Conservation (phyloP, 164 flowering plant genomes). For the Echeveria elegans region DNA sequence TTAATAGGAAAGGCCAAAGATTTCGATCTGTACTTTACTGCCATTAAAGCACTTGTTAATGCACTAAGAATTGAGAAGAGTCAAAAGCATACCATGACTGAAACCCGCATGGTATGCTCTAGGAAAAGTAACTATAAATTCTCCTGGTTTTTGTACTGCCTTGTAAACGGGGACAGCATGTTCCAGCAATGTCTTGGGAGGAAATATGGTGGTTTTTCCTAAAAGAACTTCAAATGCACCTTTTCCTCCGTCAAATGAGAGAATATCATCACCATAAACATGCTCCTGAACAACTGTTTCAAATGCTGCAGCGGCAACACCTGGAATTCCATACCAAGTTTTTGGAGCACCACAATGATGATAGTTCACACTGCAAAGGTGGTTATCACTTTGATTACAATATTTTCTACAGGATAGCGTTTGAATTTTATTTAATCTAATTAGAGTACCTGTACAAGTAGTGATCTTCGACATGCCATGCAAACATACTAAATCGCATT, state of each 20-base stretch:
- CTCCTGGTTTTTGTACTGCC: conserved; percentile 96
- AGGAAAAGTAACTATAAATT: conserved; percentile 86
- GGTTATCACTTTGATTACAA: not conserved
- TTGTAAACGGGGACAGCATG: conserved; percentile 79
- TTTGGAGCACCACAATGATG: conserved; percentile 98
- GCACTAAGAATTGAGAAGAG: not conserved
- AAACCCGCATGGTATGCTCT: conserved; percentile 98
- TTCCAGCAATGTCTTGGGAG: conserved; percentile 71
- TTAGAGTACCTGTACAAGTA: conserved; percentile 5
- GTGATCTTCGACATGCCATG: conserved; percentile 11
- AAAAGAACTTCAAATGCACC: conserved; percentile 88
- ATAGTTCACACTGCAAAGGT: conserved; percentile 70
- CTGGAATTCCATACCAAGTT: conserved; percentile 99
- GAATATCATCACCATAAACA: conserved; percentile 65
- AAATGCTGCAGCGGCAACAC: conserved; percentile 76
- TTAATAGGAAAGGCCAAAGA: not conserved
- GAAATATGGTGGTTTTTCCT: conserved; percentile 96
- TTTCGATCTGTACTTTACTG: not conserved
- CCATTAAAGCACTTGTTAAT: not conserved
- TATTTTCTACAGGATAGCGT: not conserved
- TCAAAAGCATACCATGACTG: conserved; percentile 86
- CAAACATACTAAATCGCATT: conserved; percentile 10
- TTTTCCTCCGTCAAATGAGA: conserved; percentile 70
- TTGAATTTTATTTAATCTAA: not conserved
- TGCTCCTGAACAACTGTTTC: conserved; percentile 82